Base-by-base conservation (phyloP, 257 asterid species). In the Eucommia ulmoides region DNA sequence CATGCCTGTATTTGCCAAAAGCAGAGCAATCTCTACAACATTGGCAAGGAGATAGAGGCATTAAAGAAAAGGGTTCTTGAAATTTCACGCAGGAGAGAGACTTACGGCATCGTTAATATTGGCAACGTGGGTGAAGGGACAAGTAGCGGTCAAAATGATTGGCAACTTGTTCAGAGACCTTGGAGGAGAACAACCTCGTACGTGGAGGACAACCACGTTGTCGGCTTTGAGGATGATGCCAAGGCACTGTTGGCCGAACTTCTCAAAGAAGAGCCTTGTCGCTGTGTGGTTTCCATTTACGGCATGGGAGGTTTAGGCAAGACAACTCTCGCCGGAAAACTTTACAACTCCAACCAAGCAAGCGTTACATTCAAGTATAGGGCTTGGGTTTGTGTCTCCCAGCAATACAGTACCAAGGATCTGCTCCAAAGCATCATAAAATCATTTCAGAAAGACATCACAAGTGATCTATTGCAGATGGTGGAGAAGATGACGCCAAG, bases 381-480 rank as follows among this genome's bases (percentile, higher is more conserved):
- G 63, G 56, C 6, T 48, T 58, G 63, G 63, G 63, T 1, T n/a
- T 17, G 50, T 18, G 44, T 58, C 25, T 35, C 63, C 17, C 54
- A 58, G 24, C 35, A 50, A 17, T 58, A 20, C 16, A 22, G 19
- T 11, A 33, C 24, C 16, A 8, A 10, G 12, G 63, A 58, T 21
- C 63, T 58, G 14, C 56, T 58, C 2, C 0, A 20, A 11, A 17
- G 0, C 23, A 8, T 24, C 26, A 50, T 49, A 4, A 58, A 23
- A 35, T 50, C 50, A 0, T 29, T 58, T 22, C 11, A 33, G 25
- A 23, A 26, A 10, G 2, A 35, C 8, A 22, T 16, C 1, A 38
- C 18, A 14, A 41, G 24, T 48, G 29, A 7, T 18, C 17, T 50
- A 14, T n/a, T n/a, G n/a, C 55, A 48, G 2, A 12, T 11, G 22